phyloP scores from a whole-genome alignment of 1,139 yeast species.

The Blastobotrys illinoisensis region DNA sequence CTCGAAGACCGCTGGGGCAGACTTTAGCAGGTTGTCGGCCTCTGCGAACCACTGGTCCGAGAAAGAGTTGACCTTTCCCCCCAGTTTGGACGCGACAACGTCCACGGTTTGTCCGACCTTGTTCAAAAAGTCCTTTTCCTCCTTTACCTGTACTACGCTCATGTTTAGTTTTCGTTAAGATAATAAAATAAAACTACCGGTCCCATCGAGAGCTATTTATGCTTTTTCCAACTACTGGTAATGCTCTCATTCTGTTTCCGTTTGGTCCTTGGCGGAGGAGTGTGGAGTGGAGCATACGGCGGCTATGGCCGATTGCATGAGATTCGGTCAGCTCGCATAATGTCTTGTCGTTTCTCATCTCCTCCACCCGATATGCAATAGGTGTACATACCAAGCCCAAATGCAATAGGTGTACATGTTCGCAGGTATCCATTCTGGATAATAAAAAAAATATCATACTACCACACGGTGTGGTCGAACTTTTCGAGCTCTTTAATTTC shows the following conservation, averaged over 20 bases:
- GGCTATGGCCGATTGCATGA: neutral
- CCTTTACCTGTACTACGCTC: neutral
- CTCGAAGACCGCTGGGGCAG: slow-evolving; percentile 73
- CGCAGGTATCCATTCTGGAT: too few relatives aligned
- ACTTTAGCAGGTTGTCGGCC: slow-evolving; percentile 77
- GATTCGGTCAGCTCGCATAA: neutral
- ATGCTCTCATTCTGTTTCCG: neutral
- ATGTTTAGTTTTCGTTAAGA: neutral
- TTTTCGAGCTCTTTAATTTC: slow-evolving; percentile 66
- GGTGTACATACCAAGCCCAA: neutral
- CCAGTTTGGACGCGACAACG: slow-evolving; percentile 77
- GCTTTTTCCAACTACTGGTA: neutral
- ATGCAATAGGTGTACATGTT: neutral
- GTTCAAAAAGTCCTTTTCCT: neutral
- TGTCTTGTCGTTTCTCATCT: neutral
- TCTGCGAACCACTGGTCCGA: slow-evolving; percentile 96
- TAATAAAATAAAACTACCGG: neutral
- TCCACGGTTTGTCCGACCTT: neutral
- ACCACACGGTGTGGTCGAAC: slow-evolving; percentile 46
- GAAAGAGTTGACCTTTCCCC: slow-evolving; percentile 63
- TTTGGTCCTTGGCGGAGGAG: neutral
- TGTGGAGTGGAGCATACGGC: neutral
- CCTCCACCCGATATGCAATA: neutral
- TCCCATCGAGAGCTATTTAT: neutral
- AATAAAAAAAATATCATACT: neutral